Evolutionary conservation across 192 early-diverging fungal species (phyloP).

Genomic region (Coemansia sp.): DNA sequence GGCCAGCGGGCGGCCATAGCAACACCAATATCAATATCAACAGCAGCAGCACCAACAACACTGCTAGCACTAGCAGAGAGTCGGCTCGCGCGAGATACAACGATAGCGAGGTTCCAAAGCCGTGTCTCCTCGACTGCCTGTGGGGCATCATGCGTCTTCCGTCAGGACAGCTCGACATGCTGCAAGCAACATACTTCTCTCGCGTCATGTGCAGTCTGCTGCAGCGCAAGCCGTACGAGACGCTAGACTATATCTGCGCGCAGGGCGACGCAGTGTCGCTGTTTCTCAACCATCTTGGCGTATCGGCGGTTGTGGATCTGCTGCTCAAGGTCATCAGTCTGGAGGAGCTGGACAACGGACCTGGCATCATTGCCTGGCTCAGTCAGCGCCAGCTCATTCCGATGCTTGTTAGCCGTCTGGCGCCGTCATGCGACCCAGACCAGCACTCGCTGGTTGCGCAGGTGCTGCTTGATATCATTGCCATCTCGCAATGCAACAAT

Average conservation of each 20-base stretch:
- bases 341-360: conserved; percentile 84
- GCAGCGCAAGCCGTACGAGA: conserved; percentile 88
- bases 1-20: not conserved
- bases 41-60: not conserved
- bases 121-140: conserved; percentile 73
- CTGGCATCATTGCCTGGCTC: conserved; percentile 91
- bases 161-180: conserved; percentile 68
- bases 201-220: conserved; percentile 88
- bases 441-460: conserved; percentile 79
- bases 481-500: conserved; percentile 73
- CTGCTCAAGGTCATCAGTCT: conserved; percentile 91
- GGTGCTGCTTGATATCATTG: conserved; percentile 80
- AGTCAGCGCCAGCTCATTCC: conserved; percentile 77
- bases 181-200: conserved; percentile 87
- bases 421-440: conserved; percentile 80
- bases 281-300: conserved; percentile 82
- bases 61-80: not conserved
- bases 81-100: not conserved
- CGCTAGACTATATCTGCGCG: conserved; percentile 80
- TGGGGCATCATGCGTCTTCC: conserved; percentile 81
- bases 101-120: conserved; percentile 17
- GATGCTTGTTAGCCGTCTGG: conserved; percentile 73
- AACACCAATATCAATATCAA: not conserved
- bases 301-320: conserved; percentile 86
- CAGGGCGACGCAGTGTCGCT: conserved; percentile 73